Conservation (phyloP, 495 filamentous ascomycete genomes). For the Penicillium ochrochloron region DNA sequence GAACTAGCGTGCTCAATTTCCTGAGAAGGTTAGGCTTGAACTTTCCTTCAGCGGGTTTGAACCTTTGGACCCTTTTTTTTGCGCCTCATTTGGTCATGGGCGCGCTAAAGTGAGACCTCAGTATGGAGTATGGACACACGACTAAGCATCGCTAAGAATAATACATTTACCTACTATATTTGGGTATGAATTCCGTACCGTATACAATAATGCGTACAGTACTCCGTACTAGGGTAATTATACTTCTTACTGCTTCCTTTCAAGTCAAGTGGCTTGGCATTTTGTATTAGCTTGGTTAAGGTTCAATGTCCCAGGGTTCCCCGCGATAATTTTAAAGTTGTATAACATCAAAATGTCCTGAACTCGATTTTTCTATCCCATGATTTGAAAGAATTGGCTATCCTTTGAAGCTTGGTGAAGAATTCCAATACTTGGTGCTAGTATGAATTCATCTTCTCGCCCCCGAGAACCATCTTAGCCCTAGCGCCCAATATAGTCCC, state of each 20-base stretch:
- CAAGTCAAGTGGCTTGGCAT: not conserved
- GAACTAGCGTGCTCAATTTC: slow-evolving; percentile 6
- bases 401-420: not conserved
- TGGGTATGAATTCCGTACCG: no score
- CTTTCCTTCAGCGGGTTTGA: not conserved
- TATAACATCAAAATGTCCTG: not conserved
- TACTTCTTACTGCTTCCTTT: not conserved
- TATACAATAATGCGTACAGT: no score
- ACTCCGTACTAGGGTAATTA: not conserved
- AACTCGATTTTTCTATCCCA: not conserved
- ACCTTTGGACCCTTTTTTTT: slow-evolving; percentile 44
- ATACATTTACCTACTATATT: not conserved
- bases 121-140: not conserved
- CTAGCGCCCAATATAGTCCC: slow-evolving; percentile 49
- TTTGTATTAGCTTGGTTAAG: not conserved
- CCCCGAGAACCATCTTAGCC: slow-evolving; percentile 21
- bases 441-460: not conserved
- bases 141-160: not conserved
- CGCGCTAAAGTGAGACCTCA: not conserved
- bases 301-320: not conserved
- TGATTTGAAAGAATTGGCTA: not conserved
- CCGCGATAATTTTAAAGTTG: not conserved
- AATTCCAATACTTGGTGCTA: not conserved
- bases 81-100: slow-evolving; percentile 2
- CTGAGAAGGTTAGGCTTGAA: not conserved